Evolutionary conservation across 2,329 filamentous ascomycete species (phyloP), one percentile per base, ranked within the genome.

Genomic region (Dactylellina haptotyla): DNA sequence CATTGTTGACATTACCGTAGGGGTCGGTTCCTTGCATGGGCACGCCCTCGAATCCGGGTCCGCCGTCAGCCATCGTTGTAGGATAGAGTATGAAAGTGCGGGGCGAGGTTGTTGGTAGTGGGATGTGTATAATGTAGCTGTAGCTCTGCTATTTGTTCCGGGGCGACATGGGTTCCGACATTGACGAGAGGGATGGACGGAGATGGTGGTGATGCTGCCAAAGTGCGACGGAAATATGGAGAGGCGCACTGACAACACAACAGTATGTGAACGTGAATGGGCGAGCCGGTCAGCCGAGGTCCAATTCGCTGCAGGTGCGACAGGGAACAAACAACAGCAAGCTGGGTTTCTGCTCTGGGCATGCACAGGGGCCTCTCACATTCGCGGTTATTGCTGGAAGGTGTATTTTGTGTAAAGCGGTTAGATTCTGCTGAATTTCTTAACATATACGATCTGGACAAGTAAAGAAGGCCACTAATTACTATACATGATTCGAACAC

Each of bases 11-110:
- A 59, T 65, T 72, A 25, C 67, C 67, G 53, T 72, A 72, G 14
- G 67, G 67, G 53, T 72, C 67, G 6, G 54, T 37, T n/a, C 67
- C 67, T 30, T 72, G 67, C 67, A 72, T 72, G 16, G 67, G 67
- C 5, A 72, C 59, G 34, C 67, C 67, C 30, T 72, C 67, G 59
- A 72, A 72, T 25, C 67, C 59, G 20, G 59, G 53, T 18, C 53
- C 59, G 25, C 59, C 67, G 67, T 72, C 67, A 54, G 58, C 66
- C 67, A 72, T 70, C 23, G 45, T 59, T 26, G 43, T n/a, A n/a
- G n/a, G n/a, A n/a, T n/a, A n/a, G n/a, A n/a, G n/a, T n/a, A n/a
- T n/a, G n/a, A n/a, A n/a, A n/a, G n/a, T n/a, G n/a, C n/a, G n/a
- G n/a, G n/a, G n/a, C n/a, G n/a, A n/a, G n/a, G n/a, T n/a, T n/a